Evolutionary conservation across 352 stramenopile genomes (phyloP).

Genomic region (Phytopythium aichiense): DNA sequence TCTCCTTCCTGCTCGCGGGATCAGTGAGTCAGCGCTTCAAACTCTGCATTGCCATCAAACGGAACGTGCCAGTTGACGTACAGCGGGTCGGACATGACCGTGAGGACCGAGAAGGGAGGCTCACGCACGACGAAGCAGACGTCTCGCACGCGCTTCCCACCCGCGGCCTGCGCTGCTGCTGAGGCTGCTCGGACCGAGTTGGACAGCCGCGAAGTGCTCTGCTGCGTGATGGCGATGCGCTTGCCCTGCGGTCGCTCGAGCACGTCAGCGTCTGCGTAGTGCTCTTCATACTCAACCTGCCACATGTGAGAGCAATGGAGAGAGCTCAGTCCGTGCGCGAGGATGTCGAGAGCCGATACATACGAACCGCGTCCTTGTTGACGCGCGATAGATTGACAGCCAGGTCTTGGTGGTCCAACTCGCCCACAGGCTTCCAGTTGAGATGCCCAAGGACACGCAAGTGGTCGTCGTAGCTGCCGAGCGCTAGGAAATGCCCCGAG

Average conservation of each 20-base stretch:
- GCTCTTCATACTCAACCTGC: slow-evolving; percentile 71
- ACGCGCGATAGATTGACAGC: slow-evolving; percentile 36
- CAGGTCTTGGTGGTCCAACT: slow-evolving; percentile 67
- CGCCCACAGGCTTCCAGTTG: slow-evolving; percentile 70
- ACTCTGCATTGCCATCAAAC: neutral
- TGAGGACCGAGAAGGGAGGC: slow-evolving; percentile 71
- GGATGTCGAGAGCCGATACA: neutral
- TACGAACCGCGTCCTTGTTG: slow-evolving; percentile 43
- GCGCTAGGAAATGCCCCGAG: slow-evolving; percentile 69
- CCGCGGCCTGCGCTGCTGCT: slow-evolving; percentile 47
- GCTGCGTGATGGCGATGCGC: slow-evolving; percentile 38
- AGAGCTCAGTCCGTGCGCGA: neutral
- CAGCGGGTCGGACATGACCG: slow-evolving; percentile 58
- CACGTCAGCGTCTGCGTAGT: slow-evolving; percentile 42
- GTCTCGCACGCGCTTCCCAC: slow-evolving; percentile 38
- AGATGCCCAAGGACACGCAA: slow-evolving; percentile 72
- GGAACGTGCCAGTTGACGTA: slow-evolving; percentile 17
- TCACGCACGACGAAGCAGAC: slow-evolving; percentile 70
- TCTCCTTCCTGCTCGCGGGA: slow-evolving; percentile 42
- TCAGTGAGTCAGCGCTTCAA: neutral
- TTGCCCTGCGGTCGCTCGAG: slow-evolving; percentile 59
- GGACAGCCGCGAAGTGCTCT: slow-evolving; percentile 33
- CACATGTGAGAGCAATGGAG: neutral
- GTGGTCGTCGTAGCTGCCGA: slow-evolving; percentile 78
- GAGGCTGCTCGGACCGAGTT: slow-evolving; percentile 61